Base-by-base conservation (phyloP, 129 eudicot species). In the Mikania micrantha region DNA sequence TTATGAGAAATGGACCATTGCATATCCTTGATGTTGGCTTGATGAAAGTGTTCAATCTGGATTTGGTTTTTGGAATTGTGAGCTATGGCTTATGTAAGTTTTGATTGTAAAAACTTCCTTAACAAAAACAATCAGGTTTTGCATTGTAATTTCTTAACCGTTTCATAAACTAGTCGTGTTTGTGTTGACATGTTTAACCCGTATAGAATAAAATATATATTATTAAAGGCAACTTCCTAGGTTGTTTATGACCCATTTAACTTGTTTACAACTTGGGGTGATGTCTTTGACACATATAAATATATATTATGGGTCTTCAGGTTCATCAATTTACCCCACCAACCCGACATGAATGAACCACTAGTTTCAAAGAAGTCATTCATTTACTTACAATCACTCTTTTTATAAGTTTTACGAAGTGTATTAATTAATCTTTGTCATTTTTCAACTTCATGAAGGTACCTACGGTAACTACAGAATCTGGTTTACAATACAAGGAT, bases 401-500 rank as follows among this genome's bases (percentile, higher is more conserved):
- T 28, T 11, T 20, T 41, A 56, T 29, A 65, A 40, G 36, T 19
- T 53, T 19, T 3, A 54, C 41, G 65, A 66, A 65, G 13, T 40
- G 59, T 74, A 24, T 56, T 67, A 17, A n/a, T n/a, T n/a, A n/a
- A 67, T 34, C 6, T 59, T 25, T 35, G 7, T 45, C 39, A 19
- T 17, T 11, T 27, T 42, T 74, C 58, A 19, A 11, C 42, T 62
- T 74, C 57, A 62, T 82, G 72, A 80, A 93, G 99, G 95, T 87
- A 42, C 87, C 99, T 21, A 86, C 85, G 94, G 88, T 87, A 75
- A 94, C 95, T 45, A 94, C 99, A 59, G 97, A 85, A 73, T 94
- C 99, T 41, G 99, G 99, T 44, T 81, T 94, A 86, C 95, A 87
- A 79, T 94, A 89, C 83, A 90, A 90, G 83, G 99, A 94, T 79